Base-by-base conservation (phyloP, 306 rosid species). In the Inga laurina region DNA sequence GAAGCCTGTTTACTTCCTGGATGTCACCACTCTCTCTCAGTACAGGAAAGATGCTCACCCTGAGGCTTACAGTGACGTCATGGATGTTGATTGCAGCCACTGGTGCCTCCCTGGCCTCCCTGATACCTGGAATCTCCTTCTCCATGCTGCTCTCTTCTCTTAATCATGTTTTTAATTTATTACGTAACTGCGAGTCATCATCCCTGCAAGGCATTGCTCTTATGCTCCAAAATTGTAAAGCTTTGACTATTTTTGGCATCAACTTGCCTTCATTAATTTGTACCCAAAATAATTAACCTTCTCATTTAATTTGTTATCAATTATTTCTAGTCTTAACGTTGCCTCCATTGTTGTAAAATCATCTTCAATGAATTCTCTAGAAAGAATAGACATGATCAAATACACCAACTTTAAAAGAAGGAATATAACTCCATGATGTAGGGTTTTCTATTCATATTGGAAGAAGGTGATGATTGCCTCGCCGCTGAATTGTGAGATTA, bases 41-140 rank as follows among this genome's bases (percentile, higher is more conserved):
- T 85, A 86, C 52, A 85, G 99, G 56, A 96, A 96, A 82, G 99
- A 96, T 61, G 98, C 90, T 13, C 99, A 96, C 64, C 99, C 99
- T 4, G 92, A 91, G 4, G 90, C 75, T 0, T 96, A 90, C 8
- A 91, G 98, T 76, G 89, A 91, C 0, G 89, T 86, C 56, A 5
- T 85, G 68, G 85, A 89, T 43, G 79, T 66, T 10, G 99, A 96
- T 77, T 96, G 99, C 78, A 96, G 99, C 87, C 99, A 96, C 4
- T 96, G 99, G 99, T 96, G 99, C 64, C 97, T 96, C 64, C 99
- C 99, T 0, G 99, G 99, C 1, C 84, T 96, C 43, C 97, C 99
- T 15, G 99, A 96, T 84, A 96, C 99, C 35, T 96, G 99, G 99
- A 96, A 96, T 75, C 68, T 91, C 78, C 94, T 96, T 62, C 86